phyloP scores from a whole-genome alignment of 805 yeast genomes.

The Saturnispora ahearnii region DNA sequence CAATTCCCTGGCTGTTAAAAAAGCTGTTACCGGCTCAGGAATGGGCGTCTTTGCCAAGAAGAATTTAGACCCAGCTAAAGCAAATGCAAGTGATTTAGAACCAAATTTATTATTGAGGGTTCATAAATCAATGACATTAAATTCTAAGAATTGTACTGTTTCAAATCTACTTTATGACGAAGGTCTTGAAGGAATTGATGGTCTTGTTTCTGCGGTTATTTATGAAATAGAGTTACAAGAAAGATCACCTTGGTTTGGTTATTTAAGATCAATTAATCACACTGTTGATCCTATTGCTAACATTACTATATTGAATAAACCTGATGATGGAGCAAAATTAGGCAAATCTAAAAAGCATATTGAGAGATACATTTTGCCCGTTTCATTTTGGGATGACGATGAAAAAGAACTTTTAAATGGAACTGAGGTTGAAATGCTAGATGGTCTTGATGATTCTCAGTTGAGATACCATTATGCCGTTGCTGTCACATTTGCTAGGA shows the following conservation, averaged over 20 bases:
- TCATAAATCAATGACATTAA: conserved; percentile 51
- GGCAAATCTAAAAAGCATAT: conserved; percentile 21
- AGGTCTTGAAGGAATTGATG: conserved; percentile 53
- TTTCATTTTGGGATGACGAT: conserved; percentile 53
- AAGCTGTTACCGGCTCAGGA: conserved; percentile 44
- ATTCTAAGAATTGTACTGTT: conserved; percentile 51
- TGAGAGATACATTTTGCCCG: conserved; percentile 38
- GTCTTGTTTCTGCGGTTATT: conserved; percentile 57
- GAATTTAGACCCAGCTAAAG: conserved; percentile 16
- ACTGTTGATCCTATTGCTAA: neutral
- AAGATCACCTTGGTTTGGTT: conserved; percentile 76
- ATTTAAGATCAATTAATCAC: conserved; percentile 44
- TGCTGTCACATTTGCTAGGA: conserved; percentile 34
- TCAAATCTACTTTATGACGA: conserved; percentile 60
- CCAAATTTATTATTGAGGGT: conserved; percentile 39
- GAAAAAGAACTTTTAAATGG: conserved; percentile 43
- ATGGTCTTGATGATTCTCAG: conserved; percentile 45
- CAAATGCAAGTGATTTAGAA: conserved; percentile 19
- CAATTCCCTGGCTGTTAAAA: conserved; percentile 34
- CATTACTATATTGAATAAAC: conserved; percentile 1
- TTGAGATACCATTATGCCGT: conserved; percentile 32
- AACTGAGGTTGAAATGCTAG: conserved; percentile 53
- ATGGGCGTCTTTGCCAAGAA: conserved; percentile 59
- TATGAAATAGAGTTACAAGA: conserved; percentile 55
- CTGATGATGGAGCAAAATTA: conserved; percentile 2